These are phyloP conservation scores for Chrysoporthe deuterocubensis DNA, from an alignment of 2,329 filamentous ascomycete species.

Conservation along the genomic window DNA sequence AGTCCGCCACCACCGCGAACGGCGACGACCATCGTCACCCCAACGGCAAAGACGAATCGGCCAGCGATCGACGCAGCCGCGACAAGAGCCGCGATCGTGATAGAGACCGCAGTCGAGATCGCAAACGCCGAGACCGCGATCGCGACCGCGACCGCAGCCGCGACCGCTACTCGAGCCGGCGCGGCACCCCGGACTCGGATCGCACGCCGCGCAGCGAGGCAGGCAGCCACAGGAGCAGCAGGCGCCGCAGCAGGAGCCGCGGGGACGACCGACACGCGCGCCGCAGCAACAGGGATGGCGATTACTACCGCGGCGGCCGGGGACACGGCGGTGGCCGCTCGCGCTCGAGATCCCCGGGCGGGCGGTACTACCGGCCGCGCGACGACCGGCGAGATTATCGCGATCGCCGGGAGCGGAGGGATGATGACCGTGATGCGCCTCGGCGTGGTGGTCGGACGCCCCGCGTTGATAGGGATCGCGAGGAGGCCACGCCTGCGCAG, in stretches of 20 bases:
- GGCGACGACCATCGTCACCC: slow-evolving; percentile 62
- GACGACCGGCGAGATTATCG: slow-evolving; percentile 46
- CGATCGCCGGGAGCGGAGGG: slow-evolving; percentile 54
- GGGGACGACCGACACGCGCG: slow-evolving; percentile 76
- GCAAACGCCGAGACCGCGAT: slow-evolving; percentile 57
- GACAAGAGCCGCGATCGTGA: slow-evolving; percentile 40
- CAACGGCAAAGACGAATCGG: slow-evolving; percentile 56
- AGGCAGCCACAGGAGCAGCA: slow-evolving; percentile 82
- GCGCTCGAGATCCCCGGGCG: slow-evolving; percentile 70
- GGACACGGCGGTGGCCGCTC: slow-evolving; percentile 57
- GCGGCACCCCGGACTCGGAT: slow-evolving; percentile 64
- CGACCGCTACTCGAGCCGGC: slow-evolving; percentile 53
- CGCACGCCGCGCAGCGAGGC: slow-evolving; percentile 75
- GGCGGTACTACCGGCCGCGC: slow-evolving; percentile 60
- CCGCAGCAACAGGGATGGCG: slow-evolving; percentile 69
- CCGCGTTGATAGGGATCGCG: slow-evolving; percentile 55
- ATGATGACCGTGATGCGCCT: slow-evolving; percentile 43
- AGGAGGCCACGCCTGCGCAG: slow-evolving; percentile 63
- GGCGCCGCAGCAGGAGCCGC: slow-evolving; percentile 77
- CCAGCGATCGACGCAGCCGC: slow-evolving; percentile 38
- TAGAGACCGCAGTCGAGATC: slow-evolving; percentile 57
- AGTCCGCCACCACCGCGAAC: slow-evolving; percentile 45
- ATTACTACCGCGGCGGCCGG: slow-evolving; percentile 69
- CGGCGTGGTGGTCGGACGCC: slow-evolving; percentile 52
- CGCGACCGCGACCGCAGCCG: slow-evolving; percentile 50